Base-by-base conservation (phyloP, 306 rosid species). In the Canavalia ensiformis region DNA sequence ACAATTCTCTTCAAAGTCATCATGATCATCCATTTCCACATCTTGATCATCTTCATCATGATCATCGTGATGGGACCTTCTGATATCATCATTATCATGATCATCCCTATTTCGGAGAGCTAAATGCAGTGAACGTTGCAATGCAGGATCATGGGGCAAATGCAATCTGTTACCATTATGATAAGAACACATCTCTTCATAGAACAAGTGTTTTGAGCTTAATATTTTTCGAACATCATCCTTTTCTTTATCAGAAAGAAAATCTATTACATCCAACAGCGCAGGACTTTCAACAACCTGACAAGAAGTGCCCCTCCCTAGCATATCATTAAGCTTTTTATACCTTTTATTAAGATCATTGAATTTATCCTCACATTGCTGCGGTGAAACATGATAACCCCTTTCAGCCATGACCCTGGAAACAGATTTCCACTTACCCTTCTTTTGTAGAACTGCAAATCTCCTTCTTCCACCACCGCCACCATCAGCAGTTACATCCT, bases 351-450 rank as follows among this genome's bases (percentile, higher is more conserved):
- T 92, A 59, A 92, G 98, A 80, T 94, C 98, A 81, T 94, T 94
- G 75, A 94, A 92, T 60, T 94, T 94, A 83, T 92, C 98, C 95
- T 94, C 98, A 51, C 98, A 94, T 78, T 94, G 97, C 91, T 94
- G 98, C 3, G 98, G 98, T 2, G 98, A 94, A 72, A 94, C 98
- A 82, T 87, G 94, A 84, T 68, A 85, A 78, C 94, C 88, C 87
- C 98, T 94, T 84, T 94, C 98, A 37, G 97, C 97, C 94, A 94
- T 91, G 74, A 91, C 97, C 87, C 91, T 94, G 52, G 98, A 92
- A 63, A 94, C 84, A 64, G 89, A 90, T 84, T 91, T 94, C 98
- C 97, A 94, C 86, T 94, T 94, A 41, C 98, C 98, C 88, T 94
- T 94, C 72, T 92, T 94, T 89, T 92, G 97, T 12, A 94, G 54